These are phyloP conservation scores for Peronospora tabacina DNA, from an alignment of 352 stramenopile genomes.

Conservation along the genomic window DNA sequence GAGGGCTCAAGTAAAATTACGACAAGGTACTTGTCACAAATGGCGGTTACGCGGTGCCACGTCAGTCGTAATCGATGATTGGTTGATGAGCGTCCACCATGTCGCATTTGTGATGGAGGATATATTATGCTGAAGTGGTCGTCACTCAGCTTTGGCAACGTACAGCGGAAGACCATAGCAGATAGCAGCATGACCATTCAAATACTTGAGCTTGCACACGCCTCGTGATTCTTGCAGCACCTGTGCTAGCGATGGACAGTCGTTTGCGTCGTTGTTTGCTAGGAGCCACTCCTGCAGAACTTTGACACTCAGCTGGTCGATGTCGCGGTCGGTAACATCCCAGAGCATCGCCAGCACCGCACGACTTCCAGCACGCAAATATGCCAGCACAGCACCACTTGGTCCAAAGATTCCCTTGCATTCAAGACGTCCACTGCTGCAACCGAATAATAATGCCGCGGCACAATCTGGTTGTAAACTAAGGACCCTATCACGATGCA, in stretches of 20 bases:
- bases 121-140: constrained; percentile 13
- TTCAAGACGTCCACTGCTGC: constrained; percentile 91
- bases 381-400: constrained; percentile 90
- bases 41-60: constrained; percentile 25
- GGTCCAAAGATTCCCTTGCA: constrained; percentile 88
- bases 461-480: constrained; percentile 45
- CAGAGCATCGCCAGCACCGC: constrained; percentile 98
- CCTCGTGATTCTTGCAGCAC: constrained; percentile 65
- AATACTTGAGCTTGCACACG: constrained; percentile 90
- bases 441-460: constrained; percentile 94
- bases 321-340: constrained; percentile 98
- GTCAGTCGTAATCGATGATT: constrained; percentile 25
- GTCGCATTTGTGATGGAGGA: constrained; percentile 18
- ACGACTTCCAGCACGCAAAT: constrained; percentile 87
- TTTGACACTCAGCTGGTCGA: constrained; percentile 87
- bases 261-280: constrained; percentile 31
- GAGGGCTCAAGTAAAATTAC: constrained; percentile 14
- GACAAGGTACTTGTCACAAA: constrained; percentile 19
- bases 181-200: constrained; percentile 93
- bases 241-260: constrained; percentile 39
- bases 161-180: constrained; percentile 90
- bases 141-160: constrained; percentile 23
- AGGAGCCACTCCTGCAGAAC: constrained; percentile 66
- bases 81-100: constrained; percentile 17
- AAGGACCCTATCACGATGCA: constrained; percentile 77